phyloP scores from a whole-genome alignment of 306 rosid species.

The Arachis hypogaea region DNA sequence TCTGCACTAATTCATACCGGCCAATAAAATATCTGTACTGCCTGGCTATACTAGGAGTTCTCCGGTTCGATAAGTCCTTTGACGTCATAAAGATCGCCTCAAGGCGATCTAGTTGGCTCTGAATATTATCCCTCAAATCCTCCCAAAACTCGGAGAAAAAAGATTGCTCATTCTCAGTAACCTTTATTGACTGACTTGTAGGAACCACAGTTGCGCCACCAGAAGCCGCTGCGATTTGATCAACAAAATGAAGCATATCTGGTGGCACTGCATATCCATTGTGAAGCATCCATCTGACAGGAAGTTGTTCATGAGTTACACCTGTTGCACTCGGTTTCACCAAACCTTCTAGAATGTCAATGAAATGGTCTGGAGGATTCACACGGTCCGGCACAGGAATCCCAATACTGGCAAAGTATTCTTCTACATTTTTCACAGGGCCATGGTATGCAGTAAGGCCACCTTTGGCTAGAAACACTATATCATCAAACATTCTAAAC shows the following conservation, averaged over 20 bases:
- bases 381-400: conserved; percentile 69
- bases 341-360: conserved; percentile 73
- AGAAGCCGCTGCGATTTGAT: conserved; percentile 48
- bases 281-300: conserved; percentile 82
- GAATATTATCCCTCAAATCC: conserved; percentile 53
- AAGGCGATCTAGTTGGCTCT: conserved; percentile 47
- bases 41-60: conserved; percentile 54
- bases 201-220: conserved; percentile 34
- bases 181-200: conserved; percentile 14
- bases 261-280: conserved; percentile 71
- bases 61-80: conserved; percentile 65
- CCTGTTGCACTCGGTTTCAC: conserved; percentile 52
- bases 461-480: conserved; percentile 74
- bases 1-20: conserved; percentile 43
- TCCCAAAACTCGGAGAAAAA: conserved; percentile 55
- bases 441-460: conserved; percentile 76
- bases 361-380: conserved; percentile 79
- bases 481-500: conserved; percentile 81
- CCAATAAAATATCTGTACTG: conserved; percentile 69
- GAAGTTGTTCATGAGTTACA: conserved; percentile 60
- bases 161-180: conserved; percentile 45
- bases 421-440: conserved; percentile 68
- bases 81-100: conserved; percentile 46
- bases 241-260: conserved; percentile 63
- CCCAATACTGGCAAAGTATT: conserved; percentile 66